Percentiles rank a stretch among this genome's conserved stretches.
These are phyloP conservation scores for Peniophora sp. DNA, from an alignment of 1,284 basidiomycete species.

Conservation along the genomic window DNA sequence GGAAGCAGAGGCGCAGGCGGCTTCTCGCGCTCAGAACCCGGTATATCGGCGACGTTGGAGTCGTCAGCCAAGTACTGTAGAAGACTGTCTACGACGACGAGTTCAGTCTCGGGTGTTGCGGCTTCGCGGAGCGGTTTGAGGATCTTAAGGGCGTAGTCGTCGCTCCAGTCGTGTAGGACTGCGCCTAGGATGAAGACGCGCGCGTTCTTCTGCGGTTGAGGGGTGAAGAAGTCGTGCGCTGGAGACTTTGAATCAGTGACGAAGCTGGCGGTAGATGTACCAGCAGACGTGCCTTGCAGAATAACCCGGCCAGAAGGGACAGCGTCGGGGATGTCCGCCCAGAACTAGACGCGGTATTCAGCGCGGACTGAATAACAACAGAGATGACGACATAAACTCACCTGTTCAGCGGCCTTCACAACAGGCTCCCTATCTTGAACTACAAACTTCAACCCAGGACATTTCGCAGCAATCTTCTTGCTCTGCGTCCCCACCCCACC, in stretches of 20 bases:
- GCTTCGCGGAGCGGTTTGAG: constrained; percentile 4
- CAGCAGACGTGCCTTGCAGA: constrained; percentile 1
- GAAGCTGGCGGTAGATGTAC: neutral
- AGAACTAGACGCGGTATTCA: neutral
- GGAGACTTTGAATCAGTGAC: too few species aligned
- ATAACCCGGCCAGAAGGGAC: constrained; percentile 5
- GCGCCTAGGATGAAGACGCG: constrained; percentile 4
- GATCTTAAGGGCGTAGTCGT: constrained; percentile 5
- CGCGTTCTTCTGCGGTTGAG: constrained; percentile 1
- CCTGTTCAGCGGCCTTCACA: constrained; percentile 1
- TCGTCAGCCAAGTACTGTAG: constrained; percentile 3
- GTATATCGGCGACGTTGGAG: constrained; percentile 5
- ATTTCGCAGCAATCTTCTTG: constrained; percentile 4
- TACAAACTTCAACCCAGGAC: constrained; percentile 13
- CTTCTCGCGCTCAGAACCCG: constrained; percentile 7
- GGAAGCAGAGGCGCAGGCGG: constrained; percentile 12
- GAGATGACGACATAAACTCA: neutral
- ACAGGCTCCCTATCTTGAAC: constrained; percentile 13
- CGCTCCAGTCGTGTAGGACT: constrained; percentile 6
- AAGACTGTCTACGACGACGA: constrained; percentile 1
- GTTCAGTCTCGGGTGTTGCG: constrained; percentile 3
- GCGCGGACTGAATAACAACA: neutral
- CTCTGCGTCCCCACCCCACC: constrained; percentile 11
- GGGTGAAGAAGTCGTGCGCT: constrained; percentile 5
- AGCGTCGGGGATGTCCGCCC: constrained; percentile 9